Conservation (phyloP, 2,329 filamentous ascomycete genomes). For the Aaosphaeria pasadenensis region DNA sequence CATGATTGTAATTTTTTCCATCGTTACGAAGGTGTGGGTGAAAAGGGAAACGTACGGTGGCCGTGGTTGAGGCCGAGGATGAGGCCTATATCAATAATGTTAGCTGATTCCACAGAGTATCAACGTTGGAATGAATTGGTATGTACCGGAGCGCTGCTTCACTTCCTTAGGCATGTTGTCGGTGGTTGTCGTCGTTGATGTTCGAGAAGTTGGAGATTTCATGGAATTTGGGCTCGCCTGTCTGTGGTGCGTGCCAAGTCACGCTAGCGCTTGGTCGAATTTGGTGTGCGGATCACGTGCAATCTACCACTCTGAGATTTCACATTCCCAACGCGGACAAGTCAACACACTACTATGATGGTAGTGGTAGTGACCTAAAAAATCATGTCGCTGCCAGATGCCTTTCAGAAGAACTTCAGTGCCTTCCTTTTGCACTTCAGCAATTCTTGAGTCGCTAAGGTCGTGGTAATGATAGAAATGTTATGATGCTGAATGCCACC, state of each 20-base stretch:
- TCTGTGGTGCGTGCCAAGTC: constrained; percentile 11
- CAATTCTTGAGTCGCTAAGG: too few relatives aligned
- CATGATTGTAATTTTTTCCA: constrained; percentile 5
- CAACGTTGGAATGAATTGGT: not conserved
- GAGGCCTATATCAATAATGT: constrained; percentile 35
- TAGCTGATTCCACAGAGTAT: constrained; percentile 3
- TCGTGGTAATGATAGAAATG: too few relatives aligned
- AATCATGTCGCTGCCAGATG: too few relatives aligned
- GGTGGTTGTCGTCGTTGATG: constrained; percentile 16
- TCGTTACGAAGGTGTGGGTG: constrained; percentile 6
- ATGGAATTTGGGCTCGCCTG: constrained; percentile 13
- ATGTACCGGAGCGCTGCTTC: constrained; percentile 48
- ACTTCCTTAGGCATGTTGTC: constrained; percentile 53
- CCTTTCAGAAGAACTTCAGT: too few relatives aligned
- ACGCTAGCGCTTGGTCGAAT: constrained; percentile 3
- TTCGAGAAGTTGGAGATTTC: constrained; percentile 9
- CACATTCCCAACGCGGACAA: too few relatives aligned
- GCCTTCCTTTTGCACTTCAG: too few relatives aligned
- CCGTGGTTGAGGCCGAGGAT: constrained; percentile 63
- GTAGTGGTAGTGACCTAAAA: too few relatives aligned
- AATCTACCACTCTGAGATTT: not conserved
- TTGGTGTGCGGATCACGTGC: not conserved
- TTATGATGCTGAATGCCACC: too few relatives aligned
- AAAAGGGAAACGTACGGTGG: constrained; percentile 55
- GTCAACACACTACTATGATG: too few relatives aligned